Conservation (phyloP, 805 yeast species). For the Ogataea wickerhamii region DNA sequence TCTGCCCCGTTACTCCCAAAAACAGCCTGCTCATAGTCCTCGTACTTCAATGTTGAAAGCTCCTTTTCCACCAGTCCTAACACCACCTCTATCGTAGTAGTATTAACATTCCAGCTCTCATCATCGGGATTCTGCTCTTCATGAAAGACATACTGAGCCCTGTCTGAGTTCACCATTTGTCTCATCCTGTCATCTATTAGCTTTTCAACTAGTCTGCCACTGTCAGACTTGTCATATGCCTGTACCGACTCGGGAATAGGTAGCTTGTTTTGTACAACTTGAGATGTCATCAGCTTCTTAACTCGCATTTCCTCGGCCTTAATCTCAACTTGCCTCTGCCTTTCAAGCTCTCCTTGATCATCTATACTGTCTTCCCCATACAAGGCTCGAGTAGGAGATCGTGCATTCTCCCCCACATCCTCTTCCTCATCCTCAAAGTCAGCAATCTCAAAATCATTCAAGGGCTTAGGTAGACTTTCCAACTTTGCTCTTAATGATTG, state of each 20-base stretch:
- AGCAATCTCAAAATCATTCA: constrained; percentile 44
- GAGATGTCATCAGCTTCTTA: background rate
- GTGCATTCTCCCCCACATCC: constrained; percentile 30
- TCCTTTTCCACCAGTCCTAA: constrained; percentile 6
- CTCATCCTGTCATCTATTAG: background rate
- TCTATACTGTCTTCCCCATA: background rate
- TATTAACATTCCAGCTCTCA: constrained; percentile 1
- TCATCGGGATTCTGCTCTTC: background rate
- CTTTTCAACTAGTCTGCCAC: background rate
- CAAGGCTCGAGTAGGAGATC: background rate
- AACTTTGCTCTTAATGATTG: constrained; percentile 10
- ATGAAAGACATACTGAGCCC: background rate
- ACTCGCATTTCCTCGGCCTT: background rate
- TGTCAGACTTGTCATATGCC: background rate
- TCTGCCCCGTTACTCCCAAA: constrained; percentile 6
- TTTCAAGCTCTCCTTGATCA: constrained; percentile 1
- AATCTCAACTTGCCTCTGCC: background rate
- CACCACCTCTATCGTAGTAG: constrained; percentile 1
- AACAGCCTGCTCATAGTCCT: constrained; percentile 7
- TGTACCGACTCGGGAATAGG: background rate
- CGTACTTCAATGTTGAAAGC: constrained; percentile 2
- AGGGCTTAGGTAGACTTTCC: constrained; percentile 18
- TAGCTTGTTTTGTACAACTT: background rate
- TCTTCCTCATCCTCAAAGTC: constrained; percentile 22
- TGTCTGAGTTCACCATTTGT: background rate